phyloP scores from a whole-genome alignment of 2,329 filamentous ascomycete genomes.

The Domatiomyces globalis region DNA sequence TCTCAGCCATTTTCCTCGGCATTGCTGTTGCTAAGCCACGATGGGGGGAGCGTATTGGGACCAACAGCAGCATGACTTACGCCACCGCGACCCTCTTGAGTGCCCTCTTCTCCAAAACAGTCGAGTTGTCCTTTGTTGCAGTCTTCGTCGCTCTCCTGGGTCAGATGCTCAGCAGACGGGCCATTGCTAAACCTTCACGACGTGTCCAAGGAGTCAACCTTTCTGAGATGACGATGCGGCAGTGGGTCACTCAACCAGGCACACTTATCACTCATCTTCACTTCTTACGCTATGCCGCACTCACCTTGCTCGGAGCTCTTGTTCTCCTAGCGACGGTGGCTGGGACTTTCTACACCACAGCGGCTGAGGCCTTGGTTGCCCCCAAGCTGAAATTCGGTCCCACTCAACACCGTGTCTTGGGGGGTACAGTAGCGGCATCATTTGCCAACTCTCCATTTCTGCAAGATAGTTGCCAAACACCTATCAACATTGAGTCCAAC shows the following conservation, averaged over 20 bases:
- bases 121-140: conserved; percentile 65
- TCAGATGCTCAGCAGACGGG: conserved; percentile 57
- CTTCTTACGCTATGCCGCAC: conserved; percentile 47
- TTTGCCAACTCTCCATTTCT: conserved; percentile 53
- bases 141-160: conserved; percentile 62
- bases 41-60: conserved; percentile 46
- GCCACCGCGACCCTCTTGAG: conserved; percentile 53
- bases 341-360: conserved; percentile 61
- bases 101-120: conserved; percentile 59
- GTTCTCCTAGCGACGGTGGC: conserved; percentile 51
- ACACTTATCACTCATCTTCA: conserved; percentile 57
- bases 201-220: conserved; percentile 49
- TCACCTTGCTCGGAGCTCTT: conserved; percentile 50
- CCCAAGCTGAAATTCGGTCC: conserved; percentile 52
- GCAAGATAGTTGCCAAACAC: conserved; percentile 43
- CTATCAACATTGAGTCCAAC: conserved; percentile 30
- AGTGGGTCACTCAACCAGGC: conserved; percentile 61
- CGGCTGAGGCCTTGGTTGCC: conserved; percentile 59
- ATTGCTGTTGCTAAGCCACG: conserved; percentile 48
- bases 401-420: conserved; percentile 37
- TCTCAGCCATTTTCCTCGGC: conserved; percentile 44
- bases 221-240: conserved; percentile 63
- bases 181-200: conserved; percentile 42
- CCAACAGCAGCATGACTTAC: conserved; percentile 39
- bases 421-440: conserved; percentile 43